A percentile compares a stretch with the other conserved stretches of the same genome.
Evolutionary conservation across 768 basidiomycete genomes (phyloP).

Genomic region (Termitomyces sp.): DNA sequence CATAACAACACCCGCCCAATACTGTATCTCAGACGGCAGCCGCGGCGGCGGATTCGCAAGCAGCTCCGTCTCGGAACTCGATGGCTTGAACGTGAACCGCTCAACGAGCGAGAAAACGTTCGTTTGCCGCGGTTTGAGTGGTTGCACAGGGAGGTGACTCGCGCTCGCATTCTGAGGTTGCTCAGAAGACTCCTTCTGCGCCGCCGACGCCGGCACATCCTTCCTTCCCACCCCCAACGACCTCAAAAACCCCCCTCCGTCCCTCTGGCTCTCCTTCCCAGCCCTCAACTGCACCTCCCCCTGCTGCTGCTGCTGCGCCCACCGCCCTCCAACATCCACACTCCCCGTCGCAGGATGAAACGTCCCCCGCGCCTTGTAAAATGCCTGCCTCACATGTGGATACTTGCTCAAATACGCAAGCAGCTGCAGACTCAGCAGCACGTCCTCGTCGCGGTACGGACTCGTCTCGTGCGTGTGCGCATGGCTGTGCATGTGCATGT

Average conservation of each 20-base stretch:
- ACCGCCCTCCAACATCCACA: slow-evolving; percentile 31
- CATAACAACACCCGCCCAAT: slow-evolving; percentile 99
- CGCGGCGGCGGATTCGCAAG: slow-evolving; percentile 58
- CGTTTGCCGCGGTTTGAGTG: slow-evolving; percentile 46
- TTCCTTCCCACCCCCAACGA: slow-evolving; percentile 37
- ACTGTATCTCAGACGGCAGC: slow-evolving; percentile 88
- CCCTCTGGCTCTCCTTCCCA: slow-evolving; percentile 2
- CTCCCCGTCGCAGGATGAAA: slow-evolving; percentile 80
- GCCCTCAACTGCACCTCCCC: not conserved
- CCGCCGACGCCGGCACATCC: too few relatives aligned
- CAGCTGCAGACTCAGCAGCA: slow-evolving; percentile 84
- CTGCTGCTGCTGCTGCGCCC: slow-evolving; percentile 18
- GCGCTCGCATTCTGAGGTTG: too few relatives aligned
- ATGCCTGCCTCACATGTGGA: slow-evolving; percentile 93
- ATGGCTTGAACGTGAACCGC: slow-evolving; percentile 92
- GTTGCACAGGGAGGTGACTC: too few relatives aligned
- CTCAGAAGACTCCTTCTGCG: too few relatives aligned
- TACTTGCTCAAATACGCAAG: slow-evolving; percentile 97
- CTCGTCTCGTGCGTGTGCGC: slow-evolving; percentile 34
- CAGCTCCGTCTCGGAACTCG: slow-evolving; percentile 70
- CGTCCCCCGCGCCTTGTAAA: slow-evolving; percentile 82
- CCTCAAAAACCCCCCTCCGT: slow-evolving; percentile 5
- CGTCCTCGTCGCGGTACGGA: slow-evolving; percentile 92
- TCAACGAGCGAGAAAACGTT: slow-evolving; percentile 97
- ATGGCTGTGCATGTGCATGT: not conserved